Conservation (phyloP, 2,329 filamentous ascomycete genomes). For the Calonectria leucothoes region DNA sequence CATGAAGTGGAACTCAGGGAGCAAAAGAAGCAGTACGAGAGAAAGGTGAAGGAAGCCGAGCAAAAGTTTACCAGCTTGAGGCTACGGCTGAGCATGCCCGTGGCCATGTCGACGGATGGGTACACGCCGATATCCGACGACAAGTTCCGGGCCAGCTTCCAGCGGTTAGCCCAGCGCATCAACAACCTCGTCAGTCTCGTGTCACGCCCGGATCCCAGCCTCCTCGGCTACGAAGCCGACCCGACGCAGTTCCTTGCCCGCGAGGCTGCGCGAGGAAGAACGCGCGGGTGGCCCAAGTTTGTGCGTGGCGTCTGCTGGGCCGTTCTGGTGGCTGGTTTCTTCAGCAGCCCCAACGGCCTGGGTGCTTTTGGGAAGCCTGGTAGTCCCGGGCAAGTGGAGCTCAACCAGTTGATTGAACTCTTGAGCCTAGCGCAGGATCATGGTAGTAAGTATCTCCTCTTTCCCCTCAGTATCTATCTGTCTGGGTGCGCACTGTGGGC, state of each 20-base stretch:
- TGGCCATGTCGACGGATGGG: background rate
- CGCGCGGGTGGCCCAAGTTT: background rate
- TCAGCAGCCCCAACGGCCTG: background rate
- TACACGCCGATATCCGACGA: background rate
- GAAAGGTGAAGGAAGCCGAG: background rate
- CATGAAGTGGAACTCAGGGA: background rate
- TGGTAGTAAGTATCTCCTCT: background rate
- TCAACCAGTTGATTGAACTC: background rate
- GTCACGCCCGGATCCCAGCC: background rate
- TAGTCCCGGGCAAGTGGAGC: background rate
- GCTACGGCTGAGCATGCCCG: background rate
- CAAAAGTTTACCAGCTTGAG: background rate
- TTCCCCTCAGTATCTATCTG: no score
- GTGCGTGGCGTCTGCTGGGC: background rate
- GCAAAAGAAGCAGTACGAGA: background rate
- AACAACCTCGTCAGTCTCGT: background rate
- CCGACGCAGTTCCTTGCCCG: background rate
- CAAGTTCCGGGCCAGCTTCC: background rate
- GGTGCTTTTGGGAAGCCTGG: background rate
- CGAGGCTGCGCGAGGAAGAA: background rate
- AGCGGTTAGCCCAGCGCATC: background rate
- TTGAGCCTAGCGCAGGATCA: background rate
- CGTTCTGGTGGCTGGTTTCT: background rate
- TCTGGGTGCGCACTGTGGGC: no score
- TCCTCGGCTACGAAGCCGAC: background rate